Evolutionary conservation across 768 basidiomycete species (phyloP).

Genomic region (Mycena leptocephala): DNA sequence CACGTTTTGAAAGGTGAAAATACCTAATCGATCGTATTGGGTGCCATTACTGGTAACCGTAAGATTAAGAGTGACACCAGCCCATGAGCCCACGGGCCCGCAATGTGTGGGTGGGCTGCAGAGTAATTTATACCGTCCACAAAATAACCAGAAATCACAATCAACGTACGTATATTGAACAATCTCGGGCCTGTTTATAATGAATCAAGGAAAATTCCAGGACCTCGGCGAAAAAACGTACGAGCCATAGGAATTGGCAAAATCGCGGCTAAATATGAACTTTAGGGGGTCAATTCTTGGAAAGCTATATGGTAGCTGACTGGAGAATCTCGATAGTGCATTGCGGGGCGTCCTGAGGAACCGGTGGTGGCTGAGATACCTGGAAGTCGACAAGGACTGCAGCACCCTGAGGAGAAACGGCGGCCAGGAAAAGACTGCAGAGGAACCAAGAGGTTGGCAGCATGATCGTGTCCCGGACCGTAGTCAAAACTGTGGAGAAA

Average conservation of each 20-base stretch:
- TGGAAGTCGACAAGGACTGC: conserved; percentile 76
- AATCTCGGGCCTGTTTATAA: conserved; percentile 68
- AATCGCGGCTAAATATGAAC: conserved; percentile 68
- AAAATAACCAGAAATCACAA: neutral
- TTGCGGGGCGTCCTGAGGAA: conserved; percentile 72
- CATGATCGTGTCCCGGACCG: no score
- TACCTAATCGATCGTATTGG: conserved; percentile 81
- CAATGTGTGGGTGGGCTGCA: conserved; percentile 81
- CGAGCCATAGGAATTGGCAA: conserved; percentile 81
- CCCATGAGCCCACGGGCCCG: conserved; percentile 81
- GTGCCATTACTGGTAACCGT: conserved; percentile 87
- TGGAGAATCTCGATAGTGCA: conserved; percentile 79
- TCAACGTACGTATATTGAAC: conserved; percentile 71
- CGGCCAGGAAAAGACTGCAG: conserved; percentile 32
- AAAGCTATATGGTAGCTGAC: conserved; percentile 53
- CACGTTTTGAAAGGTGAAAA: conserved; percentile 84
- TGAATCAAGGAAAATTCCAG: neutral
- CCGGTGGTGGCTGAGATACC: conserved; percentile 80
- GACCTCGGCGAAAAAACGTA: conserved; percentile 51
- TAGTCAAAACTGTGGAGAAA: no score
- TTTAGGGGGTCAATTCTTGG: neutral
- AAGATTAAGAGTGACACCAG: conserved; percentile 82
- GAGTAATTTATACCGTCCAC: neutral
- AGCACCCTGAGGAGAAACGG: conserved; percentile 49
- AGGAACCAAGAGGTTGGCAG: conserved; percentile 22